Evolutionary conservation across 345 rosid genomes (phyloP), one percentile per base, ranked within the genome.

Genomic region (Sonneratia alba): DNA sequence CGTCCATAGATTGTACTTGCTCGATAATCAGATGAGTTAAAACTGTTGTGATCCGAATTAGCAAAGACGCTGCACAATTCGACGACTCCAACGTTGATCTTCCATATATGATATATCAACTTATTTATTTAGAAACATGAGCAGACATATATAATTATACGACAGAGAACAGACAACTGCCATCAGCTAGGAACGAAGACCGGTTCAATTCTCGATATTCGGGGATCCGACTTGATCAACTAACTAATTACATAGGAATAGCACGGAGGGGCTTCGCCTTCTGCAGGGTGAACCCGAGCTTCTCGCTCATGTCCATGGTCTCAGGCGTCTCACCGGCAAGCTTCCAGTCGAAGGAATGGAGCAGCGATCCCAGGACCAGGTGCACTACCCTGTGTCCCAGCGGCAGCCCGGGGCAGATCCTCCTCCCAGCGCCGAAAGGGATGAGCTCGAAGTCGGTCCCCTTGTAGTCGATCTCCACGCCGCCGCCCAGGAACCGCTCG

Each of bases 351-450:
- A 71, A 78, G 16, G 61, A 65, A 36, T 68, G 74, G 21, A 81
- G 6, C 13, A 81, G 71, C 45, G 79, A 70, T 38, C 67, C 80
- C 67, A 81, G n/a, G n/a, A 73, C 48, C 56, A 78, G 47, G 64
- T 69, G 76, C 61, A 81, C 40, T 69, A 67, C 71, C 45, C 67
- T 74, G 4, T 47, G 45, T 1, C 47, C 84, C 48, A 78, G 21
- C 3, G 68, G 74, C 75, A 81, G 48, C 49, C 81, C 77, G 0
- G 78, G 81, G 53, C 81, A 81, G 1, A 78, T 77, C 38, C 83
- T 77, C 53, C 78, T 74, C 36, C 83, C 78, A 0, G 76, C 70
- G 4, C 83, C 78, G 36, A 77, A 77, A 2, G 80, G 80, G 7
- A 55, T 69, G 32, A 69, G 70, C 73, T 77, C 69, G 4, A 53